Evolutionary conservation across 805 yeast genomes (phyloP), one percentile per base, ranked within the genome.

Genomic region (Yarrowia deformans): DNA sequence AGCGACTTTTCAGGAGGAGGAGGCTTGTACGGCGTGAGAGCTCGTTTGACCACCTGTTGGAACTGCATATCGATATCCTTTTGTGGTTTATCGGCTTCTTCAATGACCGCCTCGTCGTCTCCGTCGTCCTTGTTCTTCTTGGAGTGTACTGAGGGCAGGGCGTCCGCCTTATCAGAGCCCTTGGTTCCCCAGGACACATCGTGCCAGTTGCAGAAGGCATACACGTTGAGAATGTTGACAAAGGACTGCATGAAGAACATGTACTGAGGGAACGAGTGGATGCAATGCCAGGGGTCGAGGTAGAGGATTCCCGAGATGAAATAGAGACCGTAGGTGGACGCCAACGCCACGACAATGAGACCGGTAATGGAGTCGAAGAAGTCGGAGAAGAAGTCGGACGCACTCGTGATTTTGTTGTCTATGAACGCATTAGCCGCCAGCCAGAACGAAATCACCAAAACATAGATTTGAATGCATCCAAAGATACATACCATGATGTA

Each of bases 161-260:
- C 85, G 43, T 79, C 82, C 6, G 87, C 86, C 3, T 74, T 76
- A 67, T 77, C 89, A 52, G 87, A 85, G 49, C 90, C 90, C 76
- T 88, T 87, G n/a, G 90, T 87, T 70, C 90, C 90, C 90, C 90
- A 87, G 1, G 90, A 87, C 60, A 87, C 85, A 77, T 87, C 90
- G 75, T 87, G 90, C 80, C 88, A 86, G 77, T 87, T 87, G 80
- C 90, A 87, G 76, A 88, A 87, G 0, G 90, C 89, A 76, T 86
- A 87, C 61, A 87, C 88, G 75, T 86, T 87, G 74, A 88, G 79
- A 48, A 88, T 85, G 70, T 79, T 79, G 69, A 77, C 76, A 64
- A 77, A 79, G 56, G 74, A 73, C 16, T 80, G 80, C 79, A 75
- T 77, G 74, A 79, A 70, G 70, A 76, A 74, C 72, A 77, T 58